These are phyloP conservation scores for Auriscalpium microsporum DNA, from an alignment of 768 basidiomycete genomes.

Conservation along the genomic window DNA sequence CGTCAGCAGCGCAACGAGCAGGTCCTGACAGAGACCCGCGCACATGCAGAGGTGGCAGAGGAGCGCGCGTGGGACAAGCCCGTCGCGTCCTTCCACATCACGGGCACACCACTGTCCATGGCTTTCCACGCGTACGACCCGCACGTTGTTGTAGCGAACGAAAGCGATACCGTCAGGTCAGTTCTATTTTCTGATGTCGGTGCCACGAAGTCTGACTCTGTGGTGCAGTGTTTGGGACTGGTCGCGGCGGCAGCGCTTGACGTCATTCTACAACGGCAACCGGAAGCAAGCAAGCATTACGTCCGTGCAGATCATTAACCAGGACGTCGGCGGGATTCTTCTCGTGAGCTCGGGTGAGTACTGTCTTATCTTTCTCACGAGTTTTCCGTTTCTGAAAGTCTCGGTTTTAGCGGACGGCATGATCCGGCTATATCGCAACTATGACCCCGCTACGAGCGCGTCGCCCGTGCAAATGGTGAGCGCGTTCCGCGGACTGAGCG, in stretches of 20 bases:
- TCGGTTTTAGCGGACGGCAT: slow-evolving; percentile 70
- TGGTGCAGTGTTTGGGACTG: slow-evolving; percentile 84
- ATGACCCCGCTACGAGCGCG: slow-evolving; percentile 64
- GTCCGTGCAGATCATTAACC: slow-evolving; percentile 86
- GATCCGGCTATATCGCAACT: slow-evolving; percentile 87
- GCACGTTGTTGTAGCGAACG: slow-evolving; percentile 80
- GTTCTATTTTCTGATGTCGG: slow-evolving; percentile 11
- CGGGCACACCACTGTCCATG: slow-evolving; percentile 61
- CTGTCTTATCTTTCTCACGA: background rate
- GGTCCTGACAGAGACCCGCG: slow-evolving; percentile 57
- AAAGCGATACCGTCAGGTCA: slow-evolving; percentile 78
- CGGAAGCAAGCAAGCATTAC: slow-evolving; percentile 77
- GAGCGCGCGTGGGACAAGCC: slow-evolving; percentile 63
- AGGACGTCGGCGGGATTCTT: slow-evolving; percentile 88
- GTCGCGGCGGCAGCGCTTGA: slow-evolving; percentile 70
- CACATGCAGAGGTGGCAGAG: slow-evolving; percentile 65
- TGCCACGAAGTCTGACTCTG: background rate
- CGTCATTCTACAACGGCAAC: slow-evolving; percentile 86
- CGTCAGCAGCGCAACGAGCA: slow-evolving; percentile 84
- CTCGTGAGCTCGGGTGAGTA: slow-evolving; percentile 75
- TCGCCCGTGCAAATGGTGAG: slow-evolving; percentile 86
- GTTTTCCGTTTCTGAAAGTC: background rate
- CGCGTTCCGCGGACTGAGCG: slow-evolving; percentile 82
- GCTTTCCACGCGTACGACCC: slow-evolving; percentile 90
- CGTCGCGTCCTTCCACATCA: slow-evolving; percentile 54